These are phyloP conservation scores for Psilocybe tampanensis DNA, from an alignment of 768 basidiomycete species.

Conservation along the genomic window DNA sequence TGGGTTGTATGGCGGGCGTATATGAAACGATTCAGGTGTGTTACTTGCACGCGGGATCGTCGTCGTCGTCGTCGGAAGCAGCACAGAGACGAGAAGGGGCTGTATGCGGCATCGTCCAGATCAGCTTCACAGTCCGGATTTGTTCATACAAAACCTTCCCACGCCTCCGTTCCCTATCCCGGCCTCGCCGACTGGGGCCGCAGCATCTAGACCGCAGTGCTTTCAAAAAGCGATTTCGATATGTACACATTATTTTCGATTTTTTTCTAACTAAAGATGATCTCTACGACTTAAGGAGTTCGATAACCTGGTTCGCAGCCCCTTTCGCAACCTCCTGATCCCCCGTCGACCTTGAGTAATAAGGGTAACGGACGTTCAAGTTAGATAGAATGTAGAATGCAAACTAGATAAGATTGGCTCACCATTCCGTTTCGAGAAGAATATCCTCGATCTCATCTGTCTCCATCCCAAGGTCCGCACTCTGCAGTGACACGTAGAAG, in stretches of 20 bases:
- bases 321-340: conserved; percentile 40
- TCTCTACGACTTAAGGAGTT: conserved; percentile 29
- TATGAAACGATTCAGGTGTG: not conserved
- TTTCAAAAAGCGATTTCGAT: no score
- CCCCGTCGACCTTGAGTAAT: conserved; percentile 46
- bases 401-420: conserved; percentile 16
- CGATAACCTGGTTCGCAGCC: conserved; percentile 43
- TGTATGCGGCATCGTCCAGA: conserved; percentile 11
- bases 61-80: not conserved
- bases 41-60: not conserved
- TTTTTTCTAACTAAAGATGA: no score
- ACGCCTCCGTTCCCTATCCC: conserved; percentile 4
- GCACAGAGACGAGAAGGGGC: conserved; percentile 11
- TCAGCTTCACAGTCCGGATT: conserved; percentile 12
- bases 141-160: conserved; percentile 8
- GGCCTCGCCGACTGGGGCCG: no score
- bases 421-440: conserved; percentile 86
- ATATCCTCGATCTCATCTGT: conserved; percentile 69
- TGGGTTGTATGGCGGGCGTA: not conserved
- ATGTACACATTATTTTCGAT: no score
- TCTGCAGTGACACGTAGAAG: conserved; percentile 77
- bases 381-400: not conserved
- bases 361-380: conserved; percentile 3
- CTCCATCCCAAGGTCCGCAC: conserved; percentile 64
- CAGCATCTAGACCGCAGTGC: no score